Conservation (phyloP, 2,329 filamentous ascomycete genomes). For the Coniochaeta sp. region DNA sequence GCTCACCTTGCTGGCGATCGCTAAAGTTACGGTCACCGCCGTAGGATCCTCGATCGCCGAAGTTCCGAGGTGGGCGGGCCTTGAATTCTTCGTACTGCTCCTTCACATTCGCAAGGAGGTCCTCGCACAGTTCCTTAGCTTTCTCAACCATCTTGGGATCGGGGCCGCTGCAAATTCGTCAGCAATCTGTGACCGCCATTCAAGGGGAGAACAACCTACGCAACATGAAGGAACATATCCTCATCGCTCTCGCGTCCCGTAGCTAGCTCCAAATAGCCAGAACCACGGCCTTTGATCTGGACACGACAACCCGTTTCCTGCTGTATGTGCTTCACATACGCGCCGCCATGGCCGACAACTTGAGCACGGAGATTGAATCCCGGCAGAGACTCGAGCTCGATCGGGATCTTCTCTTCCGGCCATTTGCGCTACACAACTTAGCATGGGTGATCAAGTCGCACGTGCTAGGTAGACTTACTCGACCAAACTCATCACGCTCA, state of each 20-base stretch:
- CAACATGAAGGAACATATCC: conserved; percentile 92
- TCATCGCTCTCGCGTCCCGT: conserved; percentile 92
- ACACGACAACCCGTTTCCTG: conserved; percentile 91
- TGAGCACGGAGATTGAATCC: conserved; percentile 96
- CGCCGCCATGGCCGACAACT: conserved; percentile 88
- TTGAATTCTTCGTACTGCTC: conserved; percentile 91
- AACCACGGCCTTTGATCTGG: conserved; percentile 95
- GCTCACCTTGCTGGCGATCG: conserved; percentile 6
- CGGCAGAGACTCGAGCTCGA: conserved; percentile 81
- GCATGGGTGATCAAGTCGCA: background rate
- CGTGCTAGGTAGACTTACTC: conserved; percentile 43
- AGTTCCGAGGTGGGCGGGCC: conserved; percentile 62
- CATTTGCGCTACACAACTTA: conserved; percentile 71
- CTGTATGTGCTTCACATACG: conserved; percentile 97
- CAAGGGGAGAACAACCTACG: conserved; percentile 48
- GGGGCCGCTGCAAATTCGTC: conserved; percentile 56
- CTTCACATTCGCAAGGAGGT: conserved; percentile 78
- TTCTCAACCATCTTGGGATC: conserved; percentile 78
- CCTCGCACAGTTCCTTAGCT: conserved; percentile 82
- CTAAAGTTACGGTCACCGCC: conserved; percentile 19
- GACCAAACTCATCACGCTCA: conserved; percentile 84
- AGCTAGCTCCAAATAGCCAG: conserved; percentile 83
- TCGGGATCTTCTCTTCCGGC: conserved; percentile 92
- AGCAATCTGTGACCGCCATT: background rate
- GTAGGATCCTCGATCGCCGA: conserved; percentile 39